These are phyloP conservation scores for Fusarium torreyae DNA, from an alignment of 2,329 filamentous ascomycete genomes.

Conservation along the genomic window DNA sequence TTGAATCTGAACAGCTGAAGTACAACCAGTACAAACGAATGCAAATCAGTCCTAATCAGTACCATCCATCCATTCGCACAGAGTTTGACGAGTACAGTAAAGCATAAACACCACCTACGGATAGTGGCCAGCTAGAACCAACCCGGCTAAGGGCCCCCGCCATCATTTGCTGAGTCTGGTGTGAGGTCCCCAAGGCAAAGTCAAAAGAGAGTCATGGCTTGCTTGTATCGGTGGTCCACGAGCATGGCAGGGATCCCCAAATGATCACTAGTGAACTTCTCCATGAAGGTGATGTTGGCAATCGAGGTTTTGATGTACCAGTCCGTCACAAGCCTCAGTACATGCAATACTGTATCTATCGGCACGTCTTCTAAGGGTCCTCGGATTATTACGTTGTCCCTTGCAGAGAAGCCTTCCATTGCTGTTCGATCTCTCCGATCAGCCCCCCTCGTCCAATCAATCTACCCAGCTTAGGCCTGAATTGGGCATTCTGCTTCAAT, in stretches of 20 bases:
- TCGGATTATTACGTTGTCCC: slow-evolving; percentile 16
- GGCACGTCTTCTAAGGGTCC: slow-evolving; percentile 22
- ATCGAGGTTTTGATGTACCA: not conserved
- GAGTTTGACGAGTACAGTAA: slow-evolving; percentile 1
- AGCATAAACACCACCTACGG: slow-evolving; percentile 39
- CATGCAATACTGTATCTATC: not conserved
- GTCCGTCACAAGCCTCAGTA: not conserved
- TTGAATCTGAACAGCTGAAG: slow-evolving; percentile 2
- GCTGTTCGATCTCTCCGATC: slow-evolving; percentile 38
- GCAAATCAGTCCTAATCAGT: slow-evolving; percentile 9
- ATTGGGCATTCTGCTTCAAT: slow-evolving; percentile 14
- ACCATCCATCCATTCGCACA: slow-evolving; percentile 2
- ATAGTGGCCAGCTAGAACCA: slow-evolving; percentile 34
- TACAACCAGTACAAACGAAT: slow-evolving; percentile 1
- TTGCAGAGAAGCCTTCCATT: slow-evolving; percentile 44
- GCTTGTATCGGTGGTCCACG: not conserved
- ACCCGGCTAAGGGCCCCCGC: slow-evolving; percentile 30
- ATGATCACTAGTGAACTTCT: slow-evolving; percentile 9
- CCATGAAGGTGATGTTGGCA: slow-evolving; percentile 8
- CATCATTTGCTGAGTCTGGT: slow-evolving; percentile 34
- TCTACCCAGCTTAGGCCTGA: slow-evolving; percentile 14
- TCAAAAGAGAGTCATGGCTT: slow-evolving; percentile 40
- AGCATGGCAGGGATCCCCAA: slow-evolving; percentile 15
- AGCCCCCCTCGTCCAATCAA: slow-evolving; percentile 16
- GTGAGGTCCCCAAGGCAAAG: slow-evolving; percentile 14